Conservation (phyloP, 2,329 filamentous ascomycete species). For the Cladosporium sp. region DNA sequence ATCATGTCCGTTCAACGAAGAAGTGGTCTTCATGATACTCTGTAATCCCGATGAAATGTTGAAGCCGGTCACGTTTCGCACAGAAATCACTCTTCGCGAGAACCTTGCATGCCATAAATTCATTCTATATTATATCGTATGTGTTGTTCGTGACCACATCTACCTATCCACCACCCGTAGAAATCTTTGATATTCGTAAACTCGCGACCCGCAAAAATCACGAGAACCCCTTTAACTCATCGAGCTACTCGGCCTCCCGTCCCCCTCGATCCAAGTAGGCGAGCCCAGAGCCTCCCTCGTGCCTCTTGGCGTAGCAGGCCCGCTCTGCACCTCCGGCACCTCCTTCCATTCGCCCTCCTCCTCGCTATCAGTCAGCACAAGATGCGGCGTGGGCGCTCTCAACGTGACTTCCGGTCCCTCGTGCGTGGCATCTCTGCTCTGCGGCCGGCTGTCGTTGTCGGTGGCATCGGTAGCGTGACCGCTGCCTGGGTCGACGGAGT, state of each 20-base stretch:
- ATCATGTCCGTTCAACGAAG: too few species aligned
- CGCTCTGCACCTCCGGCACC: conserved; percentile 40
- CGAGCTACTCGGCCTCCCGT: conserved; percentile 3
- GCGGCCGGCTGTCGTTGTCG: conserved; percentile 36
- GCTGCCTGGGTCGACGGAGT: background rate
- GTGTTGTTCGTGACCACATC: background rate
- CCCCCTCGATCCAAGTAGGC: conserved; percentile 2
- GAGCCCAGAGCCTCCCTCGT: conserved; percentile 34
- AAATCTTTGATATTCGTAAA: background rate
- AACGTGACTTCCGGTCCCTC: conserved; percentile 30
- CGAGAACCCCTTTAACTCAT: background rate
- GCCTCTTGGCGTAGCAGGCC: conserved; percentile 46
- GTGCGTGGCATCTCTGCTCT: conserved; percentile 18
- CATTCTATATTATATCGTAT: background rate
- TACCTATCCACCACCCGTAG: background rate
- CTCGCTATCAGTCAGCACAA: conserved; percentile 22
- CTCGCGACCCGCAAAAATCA: background rate
- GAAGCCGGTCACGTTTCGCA: too few species aligned
- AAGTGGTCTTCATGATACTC: too few species aligned
- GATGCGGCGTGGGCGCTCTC: conserved; percentile 35
- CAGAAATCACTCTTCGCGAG: too few species aligned
- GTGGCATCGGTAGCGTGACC: conserved; percentile 19
- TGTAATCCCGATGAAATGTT: too few species aligned
- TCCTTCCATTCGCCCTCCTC: conserved; percentile 22
- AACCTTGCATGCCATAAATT: background rate